These are phyloP conservation scores for Saturnispora gosingensis DNA, from an alignment of 805 yeast species.

Conservation along the genomic window DNA sequence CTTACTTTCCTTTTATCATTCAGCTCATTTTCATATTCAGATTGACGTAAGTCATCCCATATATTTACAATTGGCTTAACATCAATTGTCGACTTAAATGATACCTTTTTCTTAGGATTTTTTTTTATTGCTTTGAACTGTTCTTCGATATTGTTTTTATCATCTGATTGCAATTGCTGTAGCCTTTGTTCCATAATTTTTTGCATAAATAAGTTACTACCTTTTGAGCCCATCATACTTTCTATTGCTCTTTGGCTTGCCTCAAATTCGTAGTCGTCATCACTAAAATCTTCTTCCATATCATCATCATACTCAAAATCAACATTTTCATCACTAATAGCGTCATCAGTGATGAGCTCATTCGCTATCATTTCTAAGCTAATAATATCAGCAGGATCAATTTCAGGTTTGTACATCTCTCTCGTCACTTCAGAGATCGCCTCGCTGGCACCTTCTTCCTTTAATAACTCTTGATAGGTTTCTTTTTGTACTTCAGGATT, in stretches of 20 bases:
- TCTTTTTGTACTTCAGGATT: not conserved
- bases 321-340: conserved; percentile 14
- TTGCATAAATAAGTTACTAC: conserved; percentile 33
- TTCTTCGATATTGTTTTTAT: not conserved
- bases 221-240: conserved; percentile 20
- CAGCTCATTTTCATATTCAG: conserved; percentile 15
- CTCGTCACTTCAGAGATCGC: not conserved
- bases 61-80: conserved; percentile 54
- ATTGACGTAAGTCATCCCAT: conserved; percentile 35
- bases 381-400: conserved; percentile 38
- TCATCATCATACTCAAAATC: conserved; percentile 19
- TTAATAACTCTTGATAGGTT: not conserved
- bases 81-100: conserved; percentile 43
- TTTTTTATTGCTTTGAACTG: not conserved
- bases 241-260: conserved; percentile 5
- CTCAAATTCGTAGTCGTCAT: conserved; percentile 14
- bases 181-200: conserved; percentile 28
- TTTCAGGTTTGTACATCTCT: conserved; percentile 19
- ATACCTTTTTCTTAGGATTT: conserved; percentile 37
- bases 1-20: conserved; percentile 4
- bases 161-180: conserved; percentile 9
- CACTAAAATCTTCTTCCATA: conserved; percentile 7
- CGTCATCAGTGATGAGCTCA: conserved; percentile 27
- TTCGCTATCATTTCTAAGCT: conserved; percentile 48
- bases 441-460: not conserved